Evolutionary conservation across 148 eudicot species (phyloP), one percentile per base, ranked within the genome.

Genomic region (Diospyros lotus): DNA sequence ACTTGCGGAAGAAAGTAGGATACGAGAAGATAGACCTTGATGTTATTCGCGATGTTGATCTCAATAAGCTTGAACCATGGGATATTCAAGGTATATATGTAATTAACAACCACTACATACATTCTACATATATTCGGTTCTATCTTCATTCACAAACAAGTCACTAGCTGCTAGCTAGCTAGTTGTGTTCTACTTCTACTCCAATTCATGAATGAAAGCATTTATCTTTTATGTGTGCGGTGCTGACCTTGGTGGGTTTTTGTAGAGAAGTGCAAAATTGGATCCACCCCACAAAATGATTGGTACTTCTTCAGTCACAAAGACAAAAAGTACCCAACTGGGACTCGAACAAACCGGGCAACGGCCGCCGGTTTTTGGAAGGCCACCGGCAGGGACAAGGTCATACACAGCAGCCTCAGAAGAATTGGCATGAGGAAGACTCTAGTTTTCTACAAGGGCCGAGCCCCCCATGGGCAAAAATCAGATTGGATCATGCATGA

Each of bases 401-500:
- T 76, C 39, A 85, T 91, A 4, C 67, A 79, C 53, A 80, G 83
- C 56, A 81, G 72, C 73, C 50, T 39, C 8, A 75, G 76, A 41
- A 70, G 79, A 40, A 85, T 89, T 2, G 97, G 97, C 18, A 86
- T 83, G 90, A 80, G 93, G 58, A 91, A 91, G 78, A 88, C 97
- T 0, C 84, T 91, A 0, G 97, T 91, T 18, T 91, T 89, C 73
- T 89, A 91, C 83, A 84, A 82, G 76, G 97, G 97, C 13, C 66
- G 90, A 73, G 93, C 97, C 13, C 97, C 93, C 0, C 87, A 86
- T 70, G 97, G 97, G 11, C 81, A 82, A 48, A 89, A 91, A 69
- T 83, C 97, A 0, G 89, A 86, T 56, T 91, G 97, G 97, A 91
- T 91, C 79, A 91, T 89, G 93, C 97, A 91, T 68, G 97, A 91